These are phyloP conservation scores for Aspergillus indologenus DNA, from an alignment of 495 filamentous ascomycete genomes.

Conservation along the genomic window DNA sequence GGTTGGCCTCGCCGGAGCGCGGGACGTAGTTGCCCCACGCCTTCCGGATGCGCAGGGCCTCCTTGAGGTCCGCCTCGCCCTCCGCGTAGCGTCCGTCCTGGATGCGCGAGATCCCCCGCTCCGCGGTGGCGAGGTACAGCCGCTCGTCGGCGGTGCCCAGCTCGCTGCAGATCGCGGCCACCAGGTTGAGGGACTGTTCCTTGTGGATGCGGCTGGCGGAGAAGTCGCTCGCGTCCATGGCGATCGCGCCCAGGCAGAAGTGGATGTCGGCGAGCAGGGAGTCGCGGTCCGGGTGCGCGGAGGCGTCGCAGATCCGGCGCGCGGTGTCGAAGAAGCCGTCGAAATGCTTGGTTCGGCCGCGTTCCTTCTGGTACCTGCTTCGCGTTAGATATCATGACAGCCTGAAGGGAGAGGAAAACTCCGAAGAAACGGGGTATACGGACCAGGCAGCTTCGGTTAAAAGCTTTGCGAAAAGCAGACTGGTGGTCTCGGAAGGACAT, in stretches of 20 bases:
- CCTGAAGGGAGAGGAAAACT: not conserved
- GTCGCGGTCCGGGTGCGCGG: constrained; percentile 17
- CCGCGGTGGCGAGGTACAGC: constrained; percentile 13
- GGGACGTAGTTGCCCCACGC: constrained; percentile 3
- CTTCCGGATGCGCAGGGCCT: not conserved
- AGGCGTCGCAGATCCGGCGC: constrained; percentile 10
- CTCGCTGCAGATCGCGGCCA: not conserved
- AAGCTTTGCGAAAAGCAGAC: constrained; percentile 19
- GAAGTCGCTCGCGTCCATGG: constrained; percentile 14
- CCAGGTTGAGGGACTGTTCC: constrained; percentile 12
- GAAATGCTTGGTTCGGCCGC: constrained; percentile 16
- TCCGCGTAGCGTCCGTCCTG: constrained; percentile 2
- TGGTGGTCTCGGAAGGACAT: constrained; percentile 8
- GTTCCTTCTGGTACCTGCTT: constrained; percentile 19
- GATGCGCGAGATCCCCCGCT: constrained; percentile 13
- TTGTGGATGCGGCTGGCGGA: constrained; percentile 15
- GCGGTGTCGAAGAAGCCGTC: constrained; percentile 21
- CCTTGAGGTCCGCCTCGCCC: not conserved
- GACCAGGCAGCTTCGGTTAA: constrained; percentile 24
- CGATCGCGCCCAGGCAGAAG: constrained; percentile 19
- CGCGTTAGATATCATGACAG: no score
- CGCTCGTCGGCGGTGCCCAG: constrained; percentile 12
- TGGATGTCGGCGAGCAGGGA: constrained; percentile 19
- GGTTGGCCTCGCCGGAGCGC: constrained; percentile 1
- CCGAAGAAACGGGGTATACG: constrained; percentile 2